Percentiles rank a stretch among this genome's conserved stretches.
Conservation (phyloP, 1,284 basidiomycete species). For the Phellopilus nigrolimitatus region DNA sequence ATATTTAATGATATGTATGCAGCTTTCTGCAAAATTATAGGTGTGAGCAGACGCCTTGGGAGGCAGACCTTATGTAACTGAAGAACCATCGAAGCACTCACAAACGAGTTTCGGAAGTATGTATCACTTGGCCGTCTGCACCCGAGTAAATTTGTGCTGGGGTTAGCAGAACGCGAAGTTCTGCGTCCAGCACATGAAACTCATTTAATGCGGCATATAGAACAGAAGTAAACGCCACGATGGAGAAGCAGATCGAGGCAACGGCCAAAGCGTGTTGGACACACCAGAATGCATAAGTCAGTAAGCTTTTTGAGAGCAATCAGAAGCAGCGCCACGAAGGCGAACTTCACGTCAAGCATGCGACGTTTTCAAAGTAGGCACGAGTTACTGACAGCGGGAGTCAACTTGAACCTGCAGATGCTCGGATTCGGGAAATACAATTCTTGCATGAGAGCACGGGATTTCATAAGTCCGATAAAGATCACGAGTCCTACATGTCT, state of each 20-base stretch:
- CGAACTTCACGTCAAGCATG: background rate
- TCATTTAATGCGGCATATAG: background rate
- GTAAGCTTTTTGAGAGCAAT: background rate
- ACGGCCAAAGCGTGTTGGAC: background rate
- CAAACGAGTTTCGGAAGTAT: too few relatives aligned
- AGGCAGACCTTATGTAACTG: too few relatives aligned
- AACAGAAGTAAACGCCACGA: slow-evolving; percentile 12
- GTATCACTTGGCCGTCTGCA: too few relatives aligned
- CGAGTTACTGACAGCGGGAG: too few relatives aligned
- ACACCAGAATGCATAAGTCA: background rate
- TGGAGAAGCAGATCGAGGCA: slow-evolving; percentile 6
- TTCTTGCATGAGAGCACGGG: too few relatives aligned
- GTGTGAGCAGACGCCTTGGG: too few relatives aligned
- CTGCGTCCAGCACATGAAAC: background rate
- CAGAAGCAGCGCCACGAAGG: slow-evolving; percentile 9
- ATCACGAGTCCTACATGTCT: too few relatives aligned
- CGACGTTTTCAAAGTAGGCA: background rate
- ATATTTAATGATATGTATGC: too few relatives aligned
- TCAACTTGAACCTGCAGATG: background rate
- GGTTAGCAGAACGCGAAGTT: background rate
- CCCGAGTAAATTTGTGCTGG: background rate
- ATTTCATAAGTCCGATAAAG: too few relatives aligned
- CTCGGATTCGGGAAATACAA: too few relatives aligned
- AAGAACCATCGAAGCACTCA: too few relatives aligned
- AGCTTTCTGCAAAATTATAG: too few relatives aligned